Base-by-base conservation (phyloP, 345 rosid species). In the Citrus hindsii region DNA sequence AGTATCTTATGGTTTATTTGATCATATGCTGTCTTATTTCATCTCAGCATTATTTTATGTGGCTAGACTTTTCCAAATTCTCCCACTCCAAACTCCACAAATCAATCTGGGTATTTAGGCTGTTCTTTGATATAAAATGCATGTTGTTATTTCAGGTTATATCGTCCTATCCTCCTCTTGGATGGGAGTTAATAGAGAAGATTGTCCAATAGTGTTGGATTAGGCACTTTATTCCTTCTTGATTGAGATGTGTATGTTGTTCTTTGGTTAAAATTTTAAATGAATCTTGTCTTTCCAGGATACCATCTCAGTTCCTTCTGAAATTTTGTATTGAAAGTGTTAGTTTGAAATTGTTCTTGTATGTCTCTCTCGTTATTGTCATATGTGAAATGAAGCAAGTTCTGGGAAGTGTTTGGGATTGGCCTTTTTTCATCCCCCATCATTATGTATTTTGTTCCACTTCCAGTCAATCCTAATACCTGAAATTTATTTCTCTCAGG, bases 401-500 rank as follows among this genome's bases (percentile, higher is more conserved):
- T 24, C 32, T 48, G 48, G 28, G n/a, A 68, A 56, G 48, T 14
- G 6, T n/a, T 58, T 35, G 18, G 7, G 6, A n/a, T 33, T 72
- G 46, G 21, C 30, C 35, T 10, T 33, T 14, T 27, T 14, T 28
- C 14, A 51, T 35, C 13, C 35, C 4, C n/a, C 25, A 12, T 61
- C 75, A 9, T 14, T 51, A 19, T 48, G 46, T 35, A 21, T 66
- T 42, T 9, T n/a, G 35, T n/a, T 32, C 27, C 25, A 10, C 24
- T 19, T 42, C 70, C 24, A 51, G 66, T 13, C 22, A 58, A 64
- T 75, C 53, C 69, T 14, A 19, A 42, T 53, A 30, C 32, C 30
- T 22, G 42, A 18, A 48, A 70, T 38, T 48, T 72, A 7, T 48
- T n/a, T 67, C 71, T 71, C 19, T 69, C 87, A 90, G 92, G 92